These are phyloP conservation scores for Paraphoma sp. DNA, from an alignment of 2,329 filamentous ascomycete species.

Conservation along the genomic window DNA sequence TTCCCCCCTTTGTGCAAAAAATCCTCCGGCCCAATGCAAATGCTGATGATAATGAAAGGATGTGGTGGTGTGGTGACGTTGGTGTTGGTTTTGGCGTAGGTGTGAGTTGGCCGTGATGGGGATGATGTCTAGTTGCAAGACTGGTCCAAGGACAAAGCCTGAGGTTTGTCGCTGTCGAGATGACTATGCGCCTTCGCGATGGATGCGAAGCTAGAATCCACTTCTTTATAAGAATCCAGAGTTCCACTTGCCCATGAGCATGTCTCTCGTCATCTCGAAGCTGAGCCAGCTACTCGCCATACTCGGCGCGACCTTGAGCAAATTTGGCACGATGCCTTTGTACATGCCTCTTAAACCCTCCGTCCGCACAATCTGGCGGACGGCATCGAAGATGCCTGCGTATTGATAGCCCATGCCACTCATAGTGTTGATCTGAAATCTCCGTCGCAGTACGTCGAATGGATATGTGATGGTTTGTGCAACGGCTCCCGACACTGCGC, in stretches of 20 bases:
- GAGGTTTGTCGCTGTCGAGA: not conserved
- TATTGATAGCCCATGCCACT: constrained; percentile 97
- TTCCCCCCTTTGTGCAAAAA: too few species aligned
- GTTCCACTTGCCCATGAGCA: constrained; percentile 64
- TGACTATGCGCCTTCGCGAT: too few species aligned
- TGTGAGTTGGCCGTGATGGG: not conserved
- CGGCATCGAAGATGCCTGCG: constrained; percentile 82
- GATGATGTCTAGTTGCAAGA: not conserved
- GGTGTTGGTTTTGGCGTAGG: too few species aligned
- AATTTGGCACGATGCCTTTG: constrained; percentile 93
- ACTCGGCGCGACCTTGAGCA: constrained; percentile 95
- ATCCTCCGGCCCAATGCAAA: constrained; percentile 18
- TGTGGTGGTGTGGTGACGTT: not conserved
- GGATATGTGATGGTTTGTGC: constrained; percentile 98
- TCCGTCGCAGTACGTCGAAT: constrained; percentile 89
- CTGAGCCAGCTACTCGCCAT: constrained; percentile 99
- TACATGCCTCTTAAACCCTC: constrained; percentile 88
- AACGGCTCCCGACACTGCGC: constrained; percentile 92
- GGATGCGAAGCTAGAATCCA: not conserved
- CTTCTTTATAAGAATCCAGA: constrained; percentile 36
- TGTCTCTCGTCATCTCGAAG: constrained; percentile 92
- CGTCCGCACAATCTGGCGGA: constrained; percentile 79
- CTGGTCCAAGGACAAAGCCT: not conserved
- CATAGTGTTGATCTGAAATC: constrained; percentile 99
- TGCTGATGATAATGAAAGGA: constrained; percentile 13